Percentiles rank a stretch among this genome's conserved stretches.
phyloP scores from a whole-genome alignment of 2,329 filamentous ascomycete species.

The Xylariaceae sp. region DNA sequence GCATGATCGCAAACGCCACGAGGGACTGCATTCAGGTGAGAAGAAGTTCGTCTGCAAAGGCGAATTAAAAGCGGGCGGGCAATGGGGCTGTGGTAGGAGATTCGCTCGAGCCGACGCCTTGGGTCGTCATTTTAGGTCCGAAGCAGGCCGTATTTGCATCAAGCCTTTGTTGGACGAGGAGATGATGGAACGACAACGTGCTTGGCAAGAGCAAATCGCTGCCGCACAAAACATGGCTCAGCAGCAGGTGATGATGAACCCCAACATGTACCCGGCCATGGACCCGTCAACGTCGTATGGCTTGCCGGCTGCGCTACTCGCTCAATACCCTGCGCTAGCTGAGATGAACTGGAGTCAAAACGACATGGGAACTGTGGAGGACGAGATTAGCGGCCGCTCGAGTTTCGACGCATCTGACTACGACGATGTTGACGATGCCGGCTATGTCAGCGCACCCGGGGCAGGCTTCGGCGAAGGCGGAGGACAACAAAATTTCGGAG shows the following conservation, averaged over 20 bases:
- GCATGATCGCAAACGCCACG: conserved; percentile 94
- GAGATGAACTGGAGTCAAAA: conserved; percentile 72
- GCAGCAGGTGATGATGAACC: conserved; percentile 36
- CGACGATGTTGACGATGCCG: conserved; percentile 66
- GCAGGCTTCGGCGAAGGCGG: conserved; percentile 55
- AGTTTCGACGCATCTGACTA: conserved; percentile 80
- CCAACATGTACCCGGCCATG: conserved; percentile 53
- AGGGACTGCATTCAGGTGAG: conserved; percentile 91
- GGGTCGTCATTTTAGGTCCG: conserved; percentile 89
- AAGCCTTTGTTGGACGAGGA: conserved; percentile 96
- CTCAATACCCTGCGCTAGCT: conserved; percentile 90
- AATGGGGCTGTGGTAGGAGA: conserved; percentile 88
- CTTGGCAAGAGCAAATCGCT: conserved; percentile 62
- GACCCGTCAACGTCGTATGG: conserved; percentile 56
- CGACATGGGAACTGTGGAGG: conserved; percentile 67
- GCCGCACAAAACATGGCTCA: conserved; percentile 55
- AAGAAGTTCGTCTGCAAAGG: conserved; percentile 98
- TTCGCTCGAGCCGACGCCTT: conserved; percentile 95
- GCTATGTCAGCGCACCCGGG: conserved; percentile 60
- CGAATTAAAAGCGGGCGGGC: conserved; percentile 72
- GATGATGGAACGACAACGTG: conserved; percentile 71
- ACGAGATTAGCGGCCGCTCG: conserved; percentile 71
- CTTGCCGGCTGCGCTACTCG: conserved; percentile 80
- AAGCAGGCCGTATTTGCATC: conserved; percentile 93
- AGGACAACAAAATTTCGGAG: conserved; percentile 50